Evolutionary conservation across 2,329 filamentous ascomycete genomes (phyloP), one percentile per base, ranked within the genome.

Genomic region (Nothophoma quercina): DNA sequence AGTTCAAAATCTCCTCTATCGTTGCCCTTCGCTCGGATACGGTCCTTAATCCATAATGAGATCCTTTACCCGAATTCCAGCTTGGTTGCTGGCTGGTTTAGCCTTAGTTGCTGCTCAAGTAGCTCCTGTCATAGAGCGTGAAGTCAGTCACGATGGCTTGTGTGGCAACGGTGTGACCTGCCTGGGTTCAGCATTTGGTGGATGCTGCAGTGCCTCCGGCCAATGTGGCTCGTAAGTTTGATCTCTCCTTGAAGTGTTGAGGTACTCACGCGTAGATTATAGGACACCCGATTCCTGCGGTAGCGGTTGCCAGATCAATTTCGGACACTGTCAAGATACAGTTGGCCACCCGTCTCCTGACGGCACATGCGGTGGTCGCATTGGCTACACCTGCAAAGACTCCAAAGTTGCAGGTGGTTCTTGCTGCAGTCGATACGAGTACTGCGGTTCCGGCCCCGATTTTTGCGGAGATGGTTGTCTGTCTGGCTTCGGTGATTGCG

Each of bases 381-480:
- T 56, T 22, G 64, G 64, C 5, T 67, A 57, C 34, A 58, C 48
- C 13, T 69, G 64, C 49, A 48, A 55, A 44, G 62, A 48, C 23
- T 41, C 38, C 9, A 30, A 41, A 18, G 29, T 41, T 12, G 38
- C 26, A 1, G 38, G 38, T 21, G 64, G 64, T 15, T 39, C 60
- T 8, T 69, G 64, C 49, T 69, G 65, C 46, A 64, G 60, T 26
- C 53, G 64, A 43, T 60, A 55, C 40, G 32, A 55, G n/a, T 65
- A 53, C 40, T 66, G 66, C 40, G 66, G 66, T 10, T 36, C 22
- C 9, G 50, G 58, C 1, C 15, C 36, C 4, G 61, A 57, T 1
- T 51, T 60, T 29, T 68, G 65, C 45, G 49, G 49, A 21, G 38
- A 35, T 3, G 46, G 47, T 2, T 64, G 61, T 43, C 28, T 56